Evolutionary conservation across 192 early-diverging fungal species (phyloP).

Genomic region (Gonapodya sp.): DNA sequence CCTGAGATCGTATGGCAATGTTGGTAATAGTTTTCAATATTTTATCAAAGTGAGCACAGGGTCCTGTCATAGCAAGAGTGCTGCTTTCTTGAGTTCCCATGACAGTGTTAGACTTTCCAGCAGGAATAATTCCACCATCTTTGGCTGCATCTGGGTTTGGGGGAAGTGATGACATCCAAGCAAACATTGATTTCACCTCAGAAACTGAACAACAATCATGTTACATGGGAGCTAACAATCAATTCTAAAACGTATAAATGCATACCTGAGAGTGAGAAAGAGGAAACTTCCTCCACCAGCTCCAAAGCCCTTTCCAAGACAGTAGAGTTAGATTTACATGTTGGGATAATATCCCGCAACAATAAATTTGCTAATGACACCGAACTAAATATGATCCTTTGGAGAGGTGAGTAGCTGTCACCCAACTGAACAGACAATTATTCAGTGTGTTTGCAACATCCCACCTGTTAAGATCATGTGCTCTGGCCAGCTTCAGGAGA

Average conservation of each 20-base stretch:
- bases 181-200: background rate
- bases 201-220: background rate
- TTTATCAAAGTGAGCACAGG: background rate
- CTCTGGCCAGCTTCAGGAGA: background rate
- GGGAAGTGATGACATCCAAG: no score
- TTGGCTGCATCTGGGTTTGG: no score
- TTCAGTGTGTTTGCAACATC: background rate
- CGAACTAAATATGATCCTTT: background rate
- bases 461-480: background rate
- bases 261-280: background rate
- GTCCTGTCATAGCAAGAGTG: no score
- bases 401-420: no score
- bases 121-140: no score
- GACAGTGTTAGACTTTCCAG: no score
- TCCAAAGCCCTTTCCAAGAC: background rate
- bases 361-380: background rate
- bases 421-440: background rate
- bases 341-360: background rate
- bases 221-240: background rate
- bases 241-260: background rate
- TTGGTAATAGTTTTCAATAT: background rate
- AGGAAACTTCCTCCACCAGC: background rate
- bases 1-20: background rate
- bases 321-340: background rate
- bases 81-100: no score